These are phyloP conservation scores for Stylosanthes scabra DNA, from an alignment of 331 rosid genomes.

Conservation along the genomic window DNA sequence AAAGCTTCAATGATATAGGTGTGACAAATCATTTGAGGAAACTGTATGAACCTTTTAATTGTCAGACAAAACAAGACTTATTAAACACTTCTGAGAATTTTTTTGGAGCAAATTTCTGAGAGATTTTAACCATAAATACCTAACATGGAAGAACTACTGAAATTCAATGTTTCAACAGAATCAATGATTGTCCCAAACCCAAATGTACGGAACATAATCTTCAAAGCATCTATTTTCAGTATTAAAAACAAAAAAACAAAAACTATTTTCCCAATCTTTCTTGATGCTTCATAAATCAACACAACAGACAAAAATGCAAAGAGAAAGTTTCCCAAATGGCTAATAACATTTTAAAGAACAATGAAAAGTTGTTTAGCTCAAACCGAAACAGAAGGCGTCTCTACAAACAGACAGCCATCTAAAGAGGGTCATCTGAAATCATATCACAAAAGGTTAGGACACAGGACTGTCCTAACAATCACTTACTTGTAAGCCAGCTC, in stretches of 20 bases:
- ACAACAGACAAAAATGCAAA: conserved; percentile 16
- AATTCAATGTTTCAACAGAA: conserved; percentile 10
- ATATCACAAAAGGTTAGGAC: conserved; percentile 18
- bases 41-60: background rate
- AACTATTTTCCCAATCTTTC: background rate
- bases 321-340: conserved; percentile 4
- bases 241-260: too few species aligned
- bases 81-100: background rate
- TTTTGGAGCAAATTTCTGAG: background rate
- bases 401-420: conserved; percentile 15
- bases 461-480: conserved; percentile 24
- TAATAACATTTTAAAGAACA: background rate
- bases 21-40: conserved; percentile 19
- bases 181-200: conserved; percentile 13
- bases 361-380: conserved; percentile 8
- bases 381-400: conserved; percentile 27
- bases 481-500: conserved; percentile 89
- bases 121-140: conserved; percentile 13
- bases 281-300: conserved; percentile 7
- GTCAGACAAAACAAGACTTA: conserved; percentile 5
- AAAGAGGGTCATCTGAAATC: conserved; percentile 19
- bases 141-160: background rate
- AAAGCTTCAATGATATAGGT: background rate
- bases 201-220: background rate
- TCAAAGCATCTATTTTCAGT: background rate